These are phyloP conservation scores for Macrophomina pseudophaseolina DNA, from an alignment of 2,329 filamentous ascomycete genomes.

Conservation along the genomic window DNA sequence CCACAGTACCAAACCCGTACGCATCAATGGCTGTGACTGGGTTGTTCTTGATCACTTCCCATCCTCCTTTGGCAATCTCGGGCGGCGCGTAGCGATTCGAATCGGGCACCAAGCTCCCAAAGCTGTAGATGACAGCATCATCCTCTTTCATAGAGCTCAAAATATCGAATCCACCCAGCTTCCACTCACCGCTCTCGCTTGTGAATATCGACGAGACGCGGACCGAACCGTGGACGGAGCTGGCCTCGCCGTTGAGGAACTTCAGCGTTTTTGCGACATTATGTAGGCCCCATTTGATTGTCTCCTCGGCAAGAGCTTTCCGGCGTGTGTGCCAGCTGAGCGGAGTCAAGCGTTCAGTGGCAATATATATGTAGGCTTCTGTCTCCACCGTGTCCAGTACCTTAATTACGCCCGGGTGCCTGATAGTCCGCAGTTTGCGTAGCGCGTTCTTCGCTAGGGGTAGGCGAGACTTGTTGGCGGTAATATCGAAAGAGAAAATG, in stretches of 20 bases:
- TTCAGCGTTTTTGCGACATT: constrained; percentile 90
- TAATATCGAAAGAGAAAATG: constrained; percentile 94
- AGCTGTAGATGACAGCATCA: constrained; percentile 89
- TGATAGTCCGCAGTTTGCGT: constrained; percentile 88
- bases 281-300: constrained; percentile 94
- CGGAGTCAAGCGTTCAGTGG: constrained; percentile 87
- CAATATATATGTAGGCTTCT: constrained; percentile 93
- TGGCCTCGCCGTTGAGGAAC: constrained; percentile 93
- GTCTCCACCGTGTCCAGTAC: constrained; percentile 96
- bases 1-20: constrained; percentile 81
- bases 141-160: constrained; percentile 96
- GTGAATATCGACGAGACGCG: constrained; percentile 88
- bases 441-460: constrained; percentile 92
- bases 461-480: constrained; percentile 76
- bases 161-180: constrained; percentile 89
- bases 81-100: constrained; percentile 83
- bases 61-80: constrained; percentile 84
- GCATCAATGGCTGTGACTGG: constrained; percentile 84
- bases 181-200: constrained; percentile 97
- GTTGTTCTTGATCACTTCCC: constrained; percentile 85
- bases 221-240: constrained; percentile 87
- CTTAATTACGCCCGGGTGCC: constrained; percentile 93
- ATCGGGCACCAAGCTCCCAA: constrained; percentile 86
- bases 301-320: constrained; percentile 87
- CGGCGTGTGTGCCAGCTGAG: constrained; percentile 88